These are phyloP conservation scores for Dryas alaskensis DNA, from an alignment of 306 rosid species.

Conservation along the genomic window DNA sequence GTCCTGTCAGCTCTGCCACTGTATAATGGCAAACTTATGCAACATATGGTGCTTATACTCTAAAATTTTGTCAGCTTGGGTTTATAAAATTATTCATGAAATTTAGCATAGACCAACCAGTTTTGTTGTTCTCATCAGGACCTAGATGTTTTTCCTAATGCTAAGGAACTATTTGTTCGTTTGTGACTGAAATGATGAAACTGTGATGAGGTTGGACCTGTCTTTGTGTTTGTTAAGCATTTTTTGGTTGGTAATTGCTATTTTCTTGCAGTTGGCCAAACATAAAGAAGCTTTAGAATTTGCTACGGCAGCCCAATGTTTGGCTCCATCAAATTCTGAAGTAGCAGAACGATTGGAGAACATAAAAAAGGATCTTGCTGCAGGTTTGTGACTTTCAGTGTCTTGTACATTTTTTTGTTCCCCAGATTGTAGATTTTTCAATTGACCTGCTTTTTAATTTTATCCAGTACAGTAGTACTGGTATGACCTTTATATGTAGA, in stretches of 20 bases:
- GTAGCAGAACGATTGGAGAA: conserved; percentile 71
- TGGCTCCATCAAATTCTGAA: conserved; percentile 68
- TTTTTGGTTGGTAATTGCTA: conserved; percentile 19
- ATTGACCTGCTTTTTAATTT: neutral
- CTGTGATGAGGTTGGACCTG: conserved; percentile 10
- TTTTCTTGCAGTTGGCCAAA: conserved; percentile 68
- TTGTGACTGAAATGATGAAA: conserved; percentile 15
- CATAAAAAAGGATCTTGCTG: conserved; percentile 64
- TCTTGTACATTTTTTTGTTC: conserved; percentile 14
- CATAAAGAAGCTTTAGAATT: conserved; percentile 86
- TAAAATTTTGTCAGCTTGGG: neutral
- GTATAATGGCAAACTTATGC: neutral
- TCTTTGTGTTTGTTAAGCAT: conserved; percentile 13
- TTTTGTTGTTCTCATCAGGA: neutral
- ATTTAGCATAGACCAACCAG: neutral
- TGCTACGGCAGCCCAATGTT: conserved; percentile 58
- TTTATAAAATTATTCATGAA: neutral
- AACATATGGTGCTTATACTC: neutral
- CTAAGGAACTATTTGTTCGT: neutral
- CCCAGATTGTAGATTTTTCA: neutral
- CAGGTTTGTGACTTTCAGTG: conserved; percentile 50
- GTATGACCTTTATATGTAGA: conserved; percentile 1
- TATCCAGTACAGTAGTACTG: neutral
- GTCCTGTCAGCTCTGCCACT: too few relatives aligned
- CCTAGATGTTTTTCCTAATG: neutral